These are phyloP conservation scores for Penicillium manginii DNA, from an alignment of 495 filamentous ascomycete species.

Conservation along the genomic window DNA sequence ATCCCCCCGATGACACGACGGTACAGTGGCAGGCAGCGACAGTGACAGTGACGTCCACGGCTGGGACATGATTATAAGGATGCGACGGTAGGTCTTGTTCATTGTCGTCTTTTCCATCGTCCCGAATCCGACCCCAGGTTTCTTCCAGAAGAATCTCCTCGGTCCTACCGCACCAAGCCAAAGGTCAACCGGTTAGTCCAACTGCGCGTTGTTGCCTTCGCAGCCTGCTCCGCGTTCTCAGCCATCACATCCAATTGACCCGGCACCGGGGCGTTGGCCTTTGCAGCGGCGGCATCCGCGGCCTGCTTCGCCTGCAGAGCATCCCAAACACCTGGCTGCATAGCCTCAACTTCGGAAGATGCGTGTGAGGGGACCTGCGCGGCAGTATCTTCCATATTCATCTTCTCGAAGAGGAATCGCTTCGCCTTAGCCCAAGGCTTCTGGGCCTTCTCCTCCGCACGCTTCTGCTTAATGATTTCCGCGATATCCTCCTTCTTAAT, in stretches of 20 bases:
- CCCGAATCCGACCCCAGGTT: too few species aligned
- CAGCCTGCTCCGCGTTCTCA: slow-evolving; percentile 43
- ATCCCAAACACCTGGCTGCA: slow-evolving; percentile 32
- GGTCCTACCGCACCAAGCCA: slow-evolving; percentile 33
- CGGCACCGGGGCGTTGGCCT: slow-evolving; percentile 22
- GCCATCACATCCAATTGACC: slow-evolving; percentile 49
- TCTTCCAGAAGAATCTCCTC: background rate
- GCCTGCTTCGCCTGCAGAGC: slow-evolving; percentile 45
- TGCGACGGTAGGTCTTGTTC: too few species aligned
- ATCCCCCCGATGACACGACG: too few species aligned
- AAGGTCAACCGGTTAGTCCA: slow-evolving; percentile 50
- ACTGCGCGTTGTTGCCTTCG: slow-evolving; percentile 43
- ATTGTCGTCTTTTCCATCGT: too few species aligned
- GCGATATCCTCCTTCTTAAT: slow-evolving; percentile 65
- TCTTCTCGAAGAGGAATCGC: slow-evolving; percentile 46
- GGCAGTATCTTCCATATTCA: slow-evolving; percentile 52
- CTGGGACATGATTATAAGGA: too few species aligned
- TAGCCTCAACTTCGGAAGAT: slow-evolving; percentile 10
- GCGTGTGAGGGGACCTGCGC: slow-evolving; percentile 16
- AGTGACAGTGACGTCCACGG: too few species aligned
- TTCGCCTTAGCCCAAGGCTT: slow-evolving; percentile 49
- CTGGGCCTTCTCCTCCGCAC: slow-evolving; percentile 47
- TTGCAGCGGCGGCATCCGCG: slow-evolving; percentile 22
- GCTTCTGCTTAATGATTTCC: slow-evolving; percentile 48
- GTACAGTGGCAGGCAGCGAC: too few species aligned